Evolutionary conservation across 208 protist genomes (phyloP).

Genomic region (Sergeia podlipaevii): DNA sequence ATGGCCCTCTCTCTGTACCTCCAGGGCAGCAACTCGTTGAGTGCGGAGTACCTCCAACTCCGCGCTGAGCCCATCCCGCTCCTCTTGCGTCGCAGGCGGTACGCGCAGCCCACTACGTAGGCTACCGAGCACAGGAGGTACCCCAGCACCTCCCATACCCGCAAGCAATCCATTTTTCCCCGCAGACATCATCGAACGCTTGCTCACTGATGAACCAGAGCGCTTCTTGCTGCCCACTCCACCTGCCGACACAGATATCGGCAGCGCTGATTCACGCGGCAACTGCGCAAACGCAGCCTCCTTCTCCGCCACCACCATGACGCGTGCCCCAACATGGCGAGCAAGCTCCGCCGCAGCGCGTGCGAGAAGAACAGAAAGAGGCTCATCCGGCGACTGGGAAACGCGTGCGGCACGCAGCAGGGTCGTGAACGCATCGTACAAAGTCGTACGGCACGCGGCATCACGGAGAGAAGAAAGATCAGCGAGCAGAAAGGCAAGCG

Average conservation of each 20-base stretch:
- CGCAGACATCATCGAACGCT: too few relatives aligned
- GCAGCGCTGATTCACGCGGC: conserved; percentile 13
- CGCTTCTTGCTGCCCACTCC: background rate
- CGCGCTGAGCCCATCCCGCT: conserved; percentile 9
- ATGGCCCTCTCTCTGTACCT: conserved; percentile 7
- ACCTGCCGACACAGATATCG: background rate
- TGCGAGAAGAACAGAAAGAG: conserved; percentile 39
- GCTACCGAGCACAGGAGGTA: conserved; percentile 1
- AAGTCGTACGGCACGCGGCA: conserved; percentile 26
- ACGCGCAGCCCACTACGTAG: background rate
- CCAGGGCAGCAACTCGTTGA: conserved; percentile 13
- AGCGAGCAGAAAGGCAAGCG: conserved; percentile 28
- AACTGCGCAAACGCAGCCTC: conserved; percentile 16
- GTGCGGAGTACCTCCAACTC: conserved; percentile 25
- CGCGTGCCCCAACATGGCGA: conserved; percentile 11
- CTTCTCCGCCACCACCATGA: conserved; percentile 5
- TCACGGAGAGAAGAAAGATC: conserved; percentile 57
- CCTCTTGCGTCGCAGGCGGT: background rate
- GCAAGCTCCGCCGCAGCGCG: conserved; percentile 40
- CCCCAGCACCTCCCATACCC: too few relatives aligned
- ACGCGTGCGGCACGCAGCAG: conserved; percentile 65
- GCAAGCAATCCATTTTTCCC: too few relatives aligned
- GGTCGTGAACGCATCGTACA: conserved; percentile 49
- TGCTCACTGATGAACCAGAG: too few relatives aligned
- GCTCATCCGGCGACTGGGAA: conserved; percentile 19